A percentile compares a stretch with the other conserved stretches of the same genome.
Conservation (phyloP, 2,329 filamentous ascomycete species). For the Xylaria sp. region DNA sequence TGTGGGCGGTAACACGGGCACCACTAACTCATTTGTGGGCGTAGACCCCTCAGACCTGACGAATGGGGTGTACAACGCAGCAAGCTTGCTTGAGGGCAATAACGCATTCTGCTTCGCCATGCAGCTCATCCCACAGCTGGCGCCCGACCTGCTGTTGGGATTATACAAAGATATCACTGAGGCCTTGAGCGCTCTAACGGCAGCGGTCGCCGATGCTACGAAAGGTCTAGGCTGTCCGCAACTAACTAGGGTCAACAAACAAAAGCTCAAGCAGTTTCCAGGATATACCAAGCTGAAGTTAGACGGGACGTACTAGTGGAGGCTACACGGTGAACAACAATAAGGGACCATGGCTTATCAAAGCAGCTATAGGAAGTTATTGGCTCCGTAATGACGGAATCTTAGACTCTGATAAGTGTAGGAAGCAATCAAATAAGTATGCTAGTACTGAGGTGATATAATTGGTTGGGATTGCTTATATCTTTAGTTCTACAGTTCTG, state of each 20-base stretch:
- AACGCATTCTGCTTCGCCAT: slow-evolving; percentile 20
- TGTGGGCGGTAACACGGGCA: slow-evolving; percentile 17
- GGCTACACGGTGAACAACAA: not conserved
- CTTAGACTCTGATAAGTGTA: too few species aligned
- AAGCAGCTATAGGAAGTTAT: not conserved
- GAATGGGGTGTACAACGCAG: slow-evolving; percentile 8
- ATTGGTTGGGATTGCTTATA: too few species aligned
- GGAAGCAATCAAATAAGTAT: too few species aligned
- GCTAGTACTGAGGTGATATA: too few species aligned
- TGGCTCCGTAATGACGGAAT: too few species aligned
- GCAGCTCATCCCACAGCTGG: slow-evolving; percentile 9
- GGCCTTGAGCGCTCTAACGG: not conserved
- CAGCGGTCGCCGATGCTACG: not conserved
- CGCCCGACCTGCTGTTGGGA: slow-evolving; percentile 7
- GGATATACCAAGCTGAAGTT: slow-evolving; percentile 12
- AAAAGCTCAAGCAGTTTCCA: slow-evolving; percentile 6
- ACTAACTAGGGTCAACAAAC: not conserved
- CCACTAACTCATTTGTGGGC: slow-evolving; percentile 15
- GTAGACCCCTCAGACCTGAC: slow-evolving; percentile 13
- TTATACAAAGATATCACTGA: slow-evolving; percentile 3
- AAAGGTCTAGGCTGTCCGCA: not conserved
- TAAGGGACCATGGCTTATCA: not conserved
- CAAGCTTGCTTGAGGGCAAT: slow-evolving; percentile 13
- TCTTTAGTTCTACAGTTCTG: too few species aligned
- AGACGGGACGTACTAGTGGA: slow-evolving; percentile 1